Conservation (phyloP, 2,329 filamentous ascomycete species). For the Paecilomyces sp. region DNA sequence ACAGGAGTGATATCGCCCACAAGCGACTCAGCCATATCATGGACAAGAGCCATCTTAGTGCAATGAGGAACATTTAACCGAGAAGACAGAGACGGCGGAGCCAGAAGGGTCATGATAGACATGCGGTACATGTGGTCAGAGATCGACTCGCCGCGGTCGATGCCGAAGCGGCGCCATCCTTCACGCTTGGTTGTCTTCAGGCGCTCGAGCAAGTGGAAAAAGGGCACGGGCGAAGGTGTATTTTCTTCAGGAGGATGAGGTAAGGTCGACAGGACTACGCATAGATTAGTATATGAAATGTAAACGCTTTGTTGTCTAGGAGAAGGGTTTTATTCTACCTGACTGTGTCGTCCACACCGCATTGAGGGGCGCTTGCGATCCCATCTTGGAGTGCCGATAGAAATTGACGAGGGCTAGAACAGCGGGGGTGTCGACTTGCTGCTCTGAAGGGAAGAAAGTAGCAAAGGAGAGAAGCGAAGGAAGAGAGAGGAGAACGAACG, state of each 20-base stretch:
- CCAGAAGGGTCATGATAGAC: constrained; percentile 91
- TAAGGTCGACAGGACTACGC: constrained; percentile 57
- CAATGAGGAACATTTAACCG: constrained; percentile 73
- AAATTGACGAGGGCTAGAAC: not conserved
- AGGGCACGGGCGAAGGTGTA: constrained; percentile 69
- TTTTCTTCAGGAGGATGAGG: constrained; percentile 53
- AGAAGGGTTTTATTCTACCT: constrained; percentile 16
- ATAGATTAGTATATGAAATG: not conserved
- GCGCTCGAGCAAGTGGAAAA: constrained; percentile 89
- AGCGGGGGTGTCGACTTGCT: not conserved
- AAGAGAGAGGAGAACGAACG: not conserved
- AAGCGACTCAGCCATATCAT: constrained; percentile 94
- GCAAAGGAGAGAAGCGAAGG: not conserved
- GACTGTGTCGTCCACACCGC: constrained; percentile 28
- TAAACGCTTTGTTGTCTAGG: too few relatives aligned
- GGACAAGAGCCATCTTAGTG: constrained; percentile 90
- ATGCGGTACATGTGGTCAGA: constrained; percentile 99
- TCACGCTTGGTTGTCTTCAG: constrained; percentile 96
- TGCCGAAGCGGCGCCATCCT: constrained; percentile 86
- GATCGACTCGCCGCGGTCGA: constrained; percentile 74
- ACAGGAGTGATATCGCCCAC: constrained; percentile 96
- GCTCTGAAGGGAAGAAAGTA: not conserved
- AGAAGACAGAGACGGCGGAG: constrained; percentile 64
- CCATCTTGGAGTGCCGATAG: constrained; percentile 14
- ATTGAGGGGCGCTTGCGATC: constrained; percentile 18